phyloP scores from a whole-genome alignment of 179 eudicot genomes.

The Sideroxylon spinosum region DNA sequence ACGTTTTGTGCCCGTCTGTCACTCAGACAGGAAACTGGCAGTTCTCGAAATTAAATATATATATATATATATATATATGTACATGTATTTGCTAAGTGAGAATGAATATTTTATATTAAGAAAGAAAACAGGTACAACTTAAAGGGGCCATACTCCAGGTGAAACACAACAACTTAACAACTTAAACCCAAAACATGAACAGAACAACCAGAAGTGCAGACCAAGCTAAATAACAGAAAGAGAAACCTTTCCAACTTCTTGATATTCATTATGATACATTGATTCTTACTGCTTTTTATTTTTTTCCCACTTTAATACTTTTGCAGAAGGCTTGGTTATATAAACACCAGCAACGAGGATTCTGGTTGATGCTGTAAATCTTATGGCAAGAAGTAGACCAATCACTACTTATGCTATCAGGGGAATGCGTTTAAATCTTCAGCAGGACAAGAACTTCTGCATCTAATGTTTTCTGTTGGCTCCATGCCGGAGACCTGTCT shows the following conservation, averaged over 20 bases:
- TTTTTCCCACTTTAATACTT: background rate
- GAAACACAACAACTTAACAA: too few species aligned
- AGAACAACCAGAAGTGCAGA: too few species aligned
- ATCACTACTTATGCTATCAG: background rate
- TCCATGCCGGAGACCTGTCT: background rate
- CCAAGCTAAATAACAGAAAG: too few species aligned
- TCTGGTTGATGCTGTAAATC: conserved; percentile 1
- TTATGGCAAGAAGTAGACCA: background rate
- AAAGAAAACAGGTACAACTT: too few species aligned
- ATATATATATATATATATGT: too few species aligned
- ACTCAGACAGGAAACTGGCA: background rate
- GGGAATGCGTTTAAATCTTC: background rate
- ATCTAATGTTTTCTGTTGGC: background rate
- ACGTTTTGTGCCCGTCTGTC: background rate
- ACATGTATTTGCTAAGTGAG: too few species aligned
- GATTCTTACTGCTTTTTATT: background rate
- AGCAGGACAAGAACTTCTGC: background rate
- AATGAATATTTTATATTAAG: too few species aligned
- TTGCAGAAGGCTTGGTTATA: conserved; percentile 12
- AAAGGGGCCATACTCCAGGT: too few species aligned
- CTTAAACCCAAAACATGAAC: too few species aligned
- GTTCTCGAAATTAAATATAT: too few species aligned
- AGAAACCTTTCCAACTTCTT: too few species aligned
- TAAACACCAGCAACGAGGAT: background rate
- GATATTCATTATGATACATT: background rate